These are phyloP conservation scores for Mycena venus DNA, from an alignment of 768 basidiomycete species.

Conservation along the genomic window DNA sequence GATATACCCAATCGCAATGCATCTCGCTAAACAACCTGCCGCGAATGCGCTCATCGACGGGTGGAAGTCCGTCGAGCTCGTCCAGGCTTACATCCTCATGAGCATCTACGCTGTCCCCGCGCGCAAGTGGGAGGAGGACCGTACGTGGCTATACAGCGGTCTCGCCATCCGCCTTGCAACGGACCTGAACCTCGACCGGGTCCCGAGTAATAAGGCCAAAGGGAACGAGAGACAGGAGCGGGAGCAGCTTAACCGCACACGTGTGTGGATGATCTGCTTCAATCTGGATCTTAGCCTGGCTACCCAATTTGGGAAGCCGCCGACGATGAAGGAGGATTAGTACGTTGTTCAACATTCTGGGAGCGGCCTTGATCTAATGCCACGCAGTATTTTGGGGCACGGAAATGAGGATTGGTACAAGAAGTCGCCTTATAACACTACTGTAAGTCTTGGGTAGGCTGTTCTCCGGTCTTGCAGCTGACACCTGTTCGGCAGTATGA, in stretches of 20 bases:
- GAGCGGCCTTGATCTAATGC: background rate
- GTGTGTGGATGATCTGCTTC: constrained; percentile 94
- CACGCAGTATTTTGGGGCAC: constrained; percentile 72
- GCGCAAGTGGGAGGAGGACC: constrained; percentile 89
- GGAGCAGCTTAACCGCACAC: constrained; percentile 85
- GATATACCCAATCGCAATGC: constrained; percentile 90
- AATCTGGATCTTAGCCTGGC: constrained; percentile 90
- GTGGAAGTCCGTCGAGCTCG: constrained; percentile 88
- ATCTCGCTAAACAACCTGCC: constrained; percentile 87
- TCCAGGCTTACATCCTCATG: constrained; percentile 93
- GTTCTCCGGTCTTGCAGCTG: background rate
- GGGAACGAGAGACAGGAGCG: constrained; percentile 79
- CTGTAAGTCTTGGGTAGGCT: constrained; percentile 50
- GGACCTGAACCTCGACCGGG: constrained; percentile 87
- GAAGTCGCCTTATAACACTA: constrained; percentile 71
- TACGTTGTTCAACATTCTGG: constrained; percentile 45
- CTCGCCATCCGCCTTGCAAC: constrained; percentile 93
- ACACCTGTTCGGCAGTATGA: constrained; percentile 64
- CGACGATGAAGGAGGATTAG: constrained; percentile 90
- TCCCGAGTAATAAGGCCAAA: constrained; percentile 63
- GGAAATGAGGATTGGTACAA: constrained; percentile 80
- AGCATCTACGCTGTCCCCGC: constrained; percentile 86
- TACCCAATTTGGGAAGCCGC: constrained; percentile 91
- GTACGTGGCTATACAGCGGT: constrained; percentile 91
- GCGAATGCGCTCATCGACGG: constrained; percentile 85